Base-by-base conservation (phyloP, 2,329 filamentous ascomycete species). In the Aspergillus sp. region DNA sequence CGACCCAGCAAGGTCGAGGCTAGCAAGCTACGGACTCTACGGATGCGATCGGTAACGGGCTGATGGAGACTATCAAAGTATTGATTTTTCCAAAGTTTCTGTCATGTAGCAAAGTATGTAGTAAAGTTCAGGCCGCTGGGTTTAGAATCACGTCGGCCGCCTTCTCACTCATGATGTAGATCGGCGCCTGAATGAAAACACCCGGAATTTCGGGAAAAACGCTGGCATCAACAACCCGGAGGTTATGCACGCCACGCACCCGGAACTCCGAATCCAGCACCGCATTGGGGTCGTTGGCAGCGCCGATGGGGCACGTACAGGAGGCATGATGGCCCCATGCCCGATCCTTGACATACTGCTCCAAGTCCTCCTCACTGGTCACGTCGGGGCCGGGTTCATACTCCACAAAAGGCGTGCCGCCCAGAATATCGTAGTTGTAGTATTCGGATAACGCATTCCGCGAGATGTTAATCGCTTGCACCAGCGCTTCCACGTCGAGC, bases 171-270 rank as follows among this genome's bases (percentile, higher is more conserved):
- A 78, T 67, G 61, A 82, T 78, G 53, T 78, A 80, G 0, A 73
- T 73, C 0, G 77, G 71, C 1, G 75, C 58, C 3, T 72, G 69
- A 28, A 74, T 70, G 54, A 76, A 80, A 45, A 68, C 74, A 51
- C 79, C 79, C 1, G 77, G 77, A 46, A 77, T 78, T 45, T 69
- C 68, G 1, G 78, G 77, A 48, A 78, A 83, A 1, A 77, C 70
- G 27, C 72, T 76, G 0, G 79, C 81, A 64, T 84, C 81, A 0
- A 84, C 81, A 2, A 83, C 80, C 29, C 81, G 67, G 43, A 85
- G 58, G 0, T 75, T 74, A 0, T 69, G 61, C 0, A 80, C 73
- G 0, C 78, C 78, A 6, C 75, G 67, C 1, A 85, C 80, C 8
- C 72, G 68, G 58, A 83, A 81, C 43, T 76, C 64, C 0, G 68